A percentile compares a stretch with the other conserved stretches of the same genome.
phyloP scores from a whole-genome alignment of 352 stramenopile genomes.

The Globisporangium paddicum region DNA sequence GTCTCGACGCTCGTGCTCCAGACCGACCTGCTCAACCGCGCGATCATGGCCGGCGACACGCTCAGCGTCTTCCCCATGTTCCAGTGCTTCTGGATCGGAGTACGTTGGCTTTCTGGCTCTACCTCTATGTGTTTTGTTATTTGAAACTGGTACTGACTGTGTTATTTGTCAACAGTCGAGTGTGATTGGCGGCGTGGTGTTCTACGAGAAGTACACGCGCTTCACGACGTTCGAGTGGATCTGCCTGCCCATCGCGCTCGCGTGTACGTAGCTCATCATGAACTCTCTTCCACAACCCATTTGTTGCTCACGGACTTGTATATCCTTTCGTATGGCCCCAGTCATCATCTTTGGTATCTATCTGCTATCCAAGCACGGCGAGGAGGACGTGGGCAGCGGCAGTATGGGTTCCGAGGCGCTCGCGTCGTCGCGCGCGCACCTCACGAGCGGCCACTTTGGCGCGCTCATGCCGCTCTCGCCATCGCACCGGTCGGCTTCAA shows the following conservation, averaged over 20 bases:
- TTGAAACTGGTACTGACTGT: constrained; percentile 10
- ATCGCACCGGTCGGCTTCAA: constrained; percentile 32
- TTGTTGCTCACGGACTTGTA: too few relatives aligned
- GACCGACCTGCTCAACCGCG: constrained; percentile 78
- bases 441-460: constrained; percentile 70
- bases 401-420: constrained; percentile 21
- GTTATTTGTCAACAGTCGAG: constrained; percentile 46
- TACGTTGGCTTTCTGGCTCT: constrained; percentile 23
- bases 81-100: constrained; percentile 87
- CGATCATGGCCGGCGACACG: constrained; percentile 82
- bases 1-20: constrained; percentile 79
- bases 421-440: constrained; percentile 26
- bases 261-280: constrained; percentile 39
- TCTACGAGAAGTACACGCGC: constrained; percentile 80
- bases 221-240: constrained; percentile 83
- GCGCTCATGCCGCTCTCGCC: constrained; percentile 80
- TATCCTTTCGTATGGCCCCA: constrained; percentile 9
- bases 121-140: not conserved
- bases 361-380: constrained; percentile 69
- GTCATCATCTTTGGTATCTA: constrained; percentile 86
- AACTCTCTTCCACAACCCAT: too few relatives aligned
- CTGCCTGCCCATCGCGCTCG: constrained; percentile 65
- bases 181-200: constrained; percentile 78
- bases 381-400: constrained; percentile 30
- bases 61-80: constrained; percentile 87